Conservation (phyloP, 2,329 filamentous ascomycete species). For the Zasmidium angulare region DNA sequence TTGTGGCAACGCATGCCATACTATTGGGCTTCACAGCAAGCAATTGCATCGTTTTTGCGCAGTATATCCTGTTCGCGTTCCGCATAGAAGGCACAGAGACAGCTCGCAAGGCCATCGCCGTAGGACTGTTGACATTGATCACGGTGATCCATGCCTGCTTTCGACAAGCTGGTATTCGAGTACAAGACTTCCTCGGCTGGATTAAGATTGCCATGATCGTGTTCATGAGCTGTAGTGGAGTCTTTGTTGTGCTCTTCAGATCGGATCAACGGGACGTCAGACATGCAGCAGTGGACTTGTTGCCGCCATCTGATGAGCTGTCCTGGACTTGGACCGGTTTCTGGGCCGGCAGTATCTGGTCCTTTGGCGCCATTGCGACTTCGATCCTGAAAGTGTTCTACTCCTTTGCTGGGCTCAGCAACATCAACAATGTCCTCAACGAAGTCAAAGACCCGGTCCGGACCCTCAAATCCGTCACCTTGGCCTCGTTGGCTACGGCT, state of each 20-base stretch:
- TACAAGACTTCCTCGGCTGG: conserved; percentile 42
- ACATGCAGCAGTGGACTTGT: background rate
- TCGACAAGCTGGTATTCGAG: conserved; percentile 36
- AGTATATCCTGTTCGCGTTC: conserved; percentile 40
- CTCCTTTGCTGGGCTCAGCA: conserved; percentile 65
- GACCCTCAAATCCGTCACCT: conserved; percentile 52
- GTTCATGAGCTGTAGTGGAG: conserved; percentile 41
- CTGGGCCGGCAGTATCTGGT: conserved; percentile 49
- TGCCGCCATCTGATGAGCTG: conserved; percentile 12
- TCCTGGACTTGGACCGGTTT: conserved; percentile 24
- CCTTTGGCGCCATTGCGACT: conserved; percentile 66
- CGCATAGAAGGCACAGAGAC: conserved; percentile 59
- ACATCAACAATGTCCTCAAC: conserved; percentile 69
- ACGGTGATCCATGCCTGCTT: conserved; percentile 41
- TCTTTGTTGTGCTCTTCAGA: conserved; percentile 37
- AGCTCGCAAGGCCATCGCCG: conserved; percentile 53
- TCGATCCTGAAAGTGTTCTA: conserved; percentile 68
- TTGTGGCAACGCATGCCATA: conserved; percentile 64
- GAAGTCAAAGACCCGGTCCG: conserved; percentile 68
- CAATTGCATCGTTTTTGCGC: conserved; percentile 51
- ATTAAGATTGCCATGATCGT: conserved; percentile 40
- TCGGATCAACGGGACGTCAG: conserved; percentile 1
- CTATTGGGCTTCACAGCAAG: conserved; percentile 67
- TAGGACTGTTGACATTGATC: conserved; percentile 39
- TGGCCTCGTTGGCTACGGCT: conserved; percentile 60